phyloP scores from a whole-genome alignment of 345 rosid species.

The Eucalyptus caleyi region DNA sequence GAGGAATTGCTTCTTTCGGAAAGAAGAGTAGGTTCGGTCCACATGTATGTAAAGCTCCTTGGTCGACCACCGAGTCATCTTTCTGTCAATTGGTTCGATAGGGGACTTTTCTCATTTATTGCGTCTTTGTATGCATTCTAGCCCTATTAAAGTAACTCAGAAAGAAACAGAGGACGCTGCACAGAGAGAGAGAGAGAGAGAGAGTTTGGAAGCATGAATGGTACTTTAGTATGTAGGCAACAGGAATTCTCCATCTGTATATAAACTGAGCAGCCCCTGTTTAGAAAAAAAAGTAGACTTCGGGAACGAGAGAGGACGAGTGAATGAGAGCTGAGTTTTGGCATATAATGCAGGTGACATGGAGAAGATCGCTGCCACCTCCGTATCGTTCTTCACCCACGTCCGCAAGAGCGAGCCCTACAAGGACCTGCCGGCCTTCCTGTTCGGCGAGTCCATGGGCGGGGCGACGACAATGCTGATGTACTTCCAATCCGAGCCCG shows the following conservation, averaged over 20 bases:
- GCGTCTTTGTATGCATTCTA: background rate
- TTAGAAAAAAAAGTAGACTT: background rate
- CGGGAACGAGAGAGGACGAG: background rate
- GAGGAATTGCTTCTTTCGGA: background rate
- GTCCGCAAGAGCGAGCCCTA: conserved; percentile 58
- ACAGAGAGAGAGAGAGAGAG: too few species aligned
- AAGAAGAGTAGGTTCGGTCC: background rate
- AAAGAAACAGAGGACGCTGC: background rate
- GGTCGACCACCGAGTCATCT: background rate
- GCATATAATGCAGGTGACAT: conserved; percentile 44
- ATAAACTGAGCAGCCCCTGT: background rate
- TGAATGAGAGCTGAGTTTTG: background rate
- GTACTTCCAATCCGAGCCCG: conserved; percentile 82
- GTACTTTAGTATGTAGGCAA: background rate
- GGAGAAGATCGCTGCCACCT: conserved; percentile 81
- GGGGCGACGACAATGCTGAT: conserved; percentile 74
- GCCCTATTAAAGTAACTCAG: background rate
- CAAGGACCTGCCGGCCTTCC: conserved; percentile 65
- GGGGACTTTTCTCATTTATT: background rate
- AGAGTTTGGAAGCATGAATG: background rate
- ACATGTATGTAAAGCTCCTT: background rate
- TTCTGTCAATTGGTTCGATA: background rate
- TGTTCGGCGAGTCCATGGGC: conserved; percentile 97
- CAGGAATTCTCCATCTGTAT: background rate
- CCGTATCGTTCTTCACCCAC: conserved; percentile 71